Conservation (phyloP, 257 asterid species). For the Solanum chmielewskii region DNA sequence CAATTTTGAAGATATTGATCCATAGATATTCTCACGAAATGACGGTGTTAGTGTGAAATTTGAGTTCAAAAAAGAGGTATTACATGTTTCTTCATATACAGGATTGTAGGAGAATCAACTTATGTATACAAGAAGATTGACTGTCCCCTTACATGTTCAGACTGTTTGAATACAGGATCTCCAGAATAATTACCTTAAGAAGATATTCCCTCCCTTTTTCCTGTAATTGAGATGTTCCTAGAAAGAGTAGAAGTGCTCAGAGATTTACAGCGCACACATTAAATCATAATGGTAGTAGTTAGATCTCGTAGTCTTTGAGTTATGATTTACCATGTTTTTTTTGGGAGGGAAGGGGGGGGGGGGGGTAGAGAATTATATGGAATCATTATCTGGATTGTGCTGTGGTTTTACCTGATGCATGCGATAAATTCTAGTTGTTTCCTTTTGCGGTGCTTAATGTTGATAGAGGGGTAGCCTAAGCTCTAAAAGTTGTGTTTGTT, state of each 20-base stretch:
- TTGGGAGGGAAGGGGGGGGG: rapidly evolving
- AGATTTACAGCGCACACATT: background rate
- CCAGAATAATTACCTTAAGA: background rate
- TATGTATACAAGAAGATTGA: background rate
- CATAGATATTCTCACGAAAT: background rate
- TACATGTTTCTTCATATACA: background rate
- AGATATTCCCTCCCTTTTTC: background rate
- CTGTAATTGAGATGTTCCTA: background rate
- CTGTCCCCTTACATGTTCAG: background rate
- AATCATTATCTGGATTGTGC: background rate
- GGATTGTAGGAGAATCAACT: background rate
- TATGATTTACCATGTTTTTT: background rate
- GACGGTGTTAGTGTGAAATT: background rate
- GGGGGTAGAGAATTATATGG: background rate
- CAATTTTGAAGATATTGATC: background rate
- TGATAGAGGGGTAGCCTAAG: background rate
- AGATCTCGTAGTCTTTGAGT: background rate
- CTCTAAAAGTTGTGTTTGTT: background rate
- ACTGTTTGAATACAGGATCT: background rate
- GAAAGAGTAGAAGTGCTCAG: background rate
- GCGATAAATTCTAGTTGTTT: background rate
- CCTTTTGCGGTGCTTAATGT: background rate
- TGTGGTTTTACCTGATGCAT: background rate
- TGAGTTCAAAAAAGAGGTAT: background rate
- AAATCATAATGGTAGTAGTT: background rate